phyloP scores from a whole-genome alignment of 495 filamentous ascomycete species.

The Penicillium chermesinum region DNA sequence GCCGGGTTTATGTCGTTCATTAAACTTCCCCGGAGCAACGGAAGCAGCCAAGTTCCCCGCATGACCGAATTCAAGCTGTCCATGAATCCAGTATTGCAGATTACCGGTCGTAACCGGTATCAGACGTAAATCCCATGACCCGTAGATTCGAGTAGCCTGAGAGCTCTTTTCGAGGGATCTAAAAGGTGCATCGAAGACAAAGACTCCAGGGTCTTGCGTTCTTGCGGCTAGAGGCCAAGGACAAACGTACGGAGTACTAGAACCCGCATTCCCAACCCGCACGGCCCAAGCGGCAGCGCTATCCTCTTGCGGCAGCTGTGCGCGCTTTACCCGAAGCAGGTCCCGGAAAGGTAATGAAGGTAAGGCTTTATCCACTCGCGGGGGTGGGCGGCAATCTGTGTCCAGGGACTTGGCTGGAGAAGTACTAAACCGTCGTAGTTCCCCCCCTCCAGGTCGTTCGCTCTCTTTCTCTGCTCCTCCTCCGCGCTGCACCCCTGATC shows the following conservation, averaged over 20 bases:
- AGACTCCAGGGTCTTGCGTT: too few species aligned
- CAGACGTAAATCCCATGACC: background rate
- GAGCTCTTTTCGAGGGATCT: too few species aligned
- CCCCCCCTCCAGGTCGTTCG: background rate
- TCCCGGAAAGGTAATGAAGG: background rate
- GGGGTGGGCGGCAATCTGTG: background rate
- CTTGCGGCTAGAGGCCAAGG: too few species aligned
- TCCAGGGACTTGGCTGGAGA: slow-evolving; percentile 4
- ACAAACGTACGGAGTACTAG: too few species aligned
- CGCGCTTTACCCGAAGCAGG: background rate
- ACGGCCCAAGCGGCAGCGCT: slow-evolving; percentile 1
- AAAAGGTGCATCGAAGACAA: too few species aligned
- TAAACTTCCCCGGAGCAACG: slow-evolving; percentile 41
- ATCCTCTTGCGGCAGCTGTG: slow-evolving; percentile 1
- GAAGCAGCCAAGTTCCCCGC: slow-evolving; percentile 34
- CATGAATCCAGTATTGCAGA: slow-evolving; percentile 1
- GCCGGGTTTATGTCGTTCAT: background rate
- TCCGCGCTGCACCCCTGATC: slow-evolving; percentile 6
- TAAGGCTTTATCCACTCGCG: background rate
- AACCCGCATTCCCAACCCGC: slow-evolving; percentile 2
- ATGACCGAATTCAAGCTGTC: slow-evolving; percentile 30
- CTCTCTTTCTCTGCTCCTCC: background rate
- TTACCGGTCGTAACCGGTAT: slow-evolving; percentile 1
- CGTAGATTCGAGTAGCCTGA: background rate
- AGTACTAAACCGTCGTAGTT: slow-evolving; percentile 7